Percentiles rank a stretch among this genome's conserved stretches.
Evolutionary conservation across 805 yeast species (phyloP).

Genomic region (Sugiyamaella marilandica): DNA sequence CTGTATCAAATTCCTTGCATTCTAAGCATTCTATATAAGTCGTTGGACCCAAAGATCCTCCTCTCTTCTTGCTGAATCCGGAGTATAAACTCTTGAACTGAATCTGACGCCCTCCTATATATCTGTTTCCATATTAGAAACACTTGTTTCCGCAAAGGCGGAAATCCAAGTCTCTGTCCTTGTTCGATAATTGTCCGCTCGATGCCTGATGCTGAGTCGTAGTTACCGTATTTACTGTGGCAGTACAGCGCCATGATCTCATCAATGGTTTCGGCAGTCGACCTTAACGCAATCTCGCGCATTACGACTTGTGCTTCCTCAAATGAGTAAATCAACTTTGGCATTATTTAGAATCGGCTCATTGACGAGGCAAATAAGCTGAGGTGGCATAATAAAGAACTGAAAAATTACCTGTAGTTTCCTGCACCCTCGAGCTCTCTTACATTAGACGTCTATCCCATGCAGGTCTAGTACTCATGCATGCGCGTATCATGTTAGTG

Average conservation of each 20-base stretch:
- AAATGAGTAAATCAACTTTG: constrained; percentile 1
- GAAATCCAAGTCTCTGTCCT: constrained; percentile 5
- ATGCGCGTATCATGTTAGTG: too few species aligned
- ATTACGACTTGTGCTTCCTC: constrained; percentile 12
- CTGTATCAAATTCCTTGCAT: neutral
- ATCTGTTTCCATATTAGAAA: constrained; percentile 7
- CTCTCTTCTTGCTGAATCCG: constrained; percentile 11
- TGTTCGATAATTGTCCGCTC: neutral
- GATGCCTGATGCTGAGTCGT: constrained; percentile 6
- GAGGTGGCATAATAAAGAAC: neutral
- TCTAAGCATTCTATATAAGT: constrained; percentile 11
- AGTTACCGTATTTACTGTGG: constrained; percentile 14
- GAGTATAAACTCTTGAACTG: constrained; percentile 9
- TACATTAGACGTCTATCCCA: too few species aligned
- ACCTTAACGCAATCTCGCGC: neutral
- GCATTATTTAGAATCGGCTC: neutral
- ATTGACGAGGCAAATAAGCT: neutral
- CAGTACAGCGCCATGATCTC: constrained; percentile 12
- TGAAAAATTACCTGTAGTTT: neutral
- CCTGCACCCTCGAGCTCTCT: too few species aligned
- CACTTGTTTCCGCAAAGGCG: constrained; percentile 4
- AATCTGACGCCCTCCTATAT: constrained; percentile 11
- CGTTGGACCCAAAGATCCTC: constrained; percentile 10
- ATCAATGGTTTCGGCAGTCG: constrained; percentile 2
- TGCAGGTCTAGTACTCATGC: too few species aligned